Base-by-base conservation (phyloP, 768 basidiomycete species). In the Boletus pseudopeckii region DNA sequence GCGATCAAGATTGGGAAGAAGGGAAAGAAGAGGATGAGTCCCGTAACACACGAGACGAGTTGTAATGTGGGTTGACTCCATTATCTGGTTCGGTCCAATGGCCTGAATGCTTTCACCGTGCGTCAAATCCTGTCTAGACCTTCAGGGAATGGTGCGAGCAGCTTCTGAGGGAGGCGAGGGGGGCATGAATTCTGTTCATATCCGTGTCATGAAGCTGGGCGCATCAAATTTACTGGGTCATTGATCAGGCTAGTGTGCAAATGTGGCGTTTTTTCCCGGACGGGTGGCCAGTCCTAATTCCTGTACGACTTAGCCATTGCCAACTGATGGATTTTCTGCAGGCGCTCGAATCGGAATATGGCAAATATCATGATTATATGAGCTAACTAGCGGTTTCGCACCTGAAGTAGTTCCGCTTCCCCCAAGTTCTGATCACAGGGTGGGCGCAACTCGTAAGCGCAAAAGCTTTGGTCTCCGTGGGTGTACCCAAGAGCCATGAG, bases 1-100 rank as follows among this genome's bases (percentile, higher is more conserved):
- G 53, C 32, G 60, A 50, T 52, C 61, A 64, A 57, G 54, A 48
- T 53, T 48, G 58, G 52, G 66, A 68, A 43, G 61, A 69, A 55
- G 67, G 68, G 56, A 65, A 72, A 52, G 60, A 70, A 60, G 65
- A 63, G 63, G 62, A 68, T 65, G 65, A 68, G 56, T 54, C 58
- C 58, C 64, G 52, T 57, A 59, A 64, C 53, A 58, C 50, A 52
- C 67, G 64, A 66, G 64, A 70, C 42, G 65, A 69, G 64, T 45
- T 72, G 55, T 70, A 53, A 71, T 48, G 66, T 70, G 48, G 58
- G 64, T 66, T 43, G 50, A 49, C 55, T 61, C 47, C 18, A 40
- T 63, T 48, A 42, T 59, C 42, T 54, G 42, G 24, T 53, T 46
- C 28, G 26, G 53, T 64, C 37, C 55, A 48, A 54, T 34, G 33